Evolutionary conservation across 2,329 filamentous ascomycete species (phyloP), one percentile per base, ranked within the genome.

Genomic region (Scedosporium aurantiacum): DNA sequence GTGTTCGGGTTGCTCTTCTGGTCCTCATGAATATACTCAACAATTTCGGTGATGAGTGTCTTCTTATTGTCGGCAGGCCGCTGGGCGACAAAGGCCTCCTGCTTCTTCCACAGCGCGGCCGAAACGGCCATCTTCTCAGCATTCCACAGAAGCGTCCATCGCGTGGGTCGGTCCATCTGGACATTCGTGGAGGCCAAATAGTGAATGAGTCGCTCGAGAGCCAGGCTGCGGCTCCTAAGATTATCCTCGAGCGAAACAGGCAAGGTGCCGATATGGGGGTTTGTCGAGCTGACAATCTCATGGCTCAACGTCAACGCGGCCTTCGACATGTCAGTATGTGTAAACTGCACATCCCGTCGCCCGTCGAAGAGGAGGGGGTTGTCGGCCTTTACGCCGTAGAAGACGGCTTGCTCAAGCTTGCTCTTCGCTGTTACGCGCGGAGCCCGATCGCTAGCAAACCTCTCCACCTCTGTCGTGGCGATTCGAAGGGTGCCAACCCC

Each of bases 391-490:
- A 84, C 85, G 1, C 92, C 92, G 70, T 91, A 97, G 74, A 97
- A 97, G 1, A 97, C 89, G 2, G 92, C 92, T 74, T 99, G 92
- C 70, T 97, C 91, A 47, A 99, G 81, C 73, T 94, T 96, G 74
- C 86, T 90, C 74, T 91, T 94, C 5, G 90, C 89, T 1, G 89
- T 92, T 16, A 96, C 83, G 65, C 78, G 74, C 1, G 83, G 84
- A 4, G 83, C 78, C 60, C 75, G 74, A 60, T 82, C 80, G 64
- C 81, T 82, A 12, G 78, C 78, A 67, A 87, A 85, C 63, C 80
- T 82, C 64, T 84, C 80, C 55, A 83, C 75, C 58, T 87, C 82
- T 6, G 79, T 79, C 21, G 82, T 79, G 18, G 82, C 76, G 50
- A 88, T 72, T 58, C 85, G 80, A 27, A 89, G 74, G 21, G 83